Base-by-base conservation (phyloP, 2,329 filamentous ascomycete genomes). In the Diaporthe helianthi region DNA sequence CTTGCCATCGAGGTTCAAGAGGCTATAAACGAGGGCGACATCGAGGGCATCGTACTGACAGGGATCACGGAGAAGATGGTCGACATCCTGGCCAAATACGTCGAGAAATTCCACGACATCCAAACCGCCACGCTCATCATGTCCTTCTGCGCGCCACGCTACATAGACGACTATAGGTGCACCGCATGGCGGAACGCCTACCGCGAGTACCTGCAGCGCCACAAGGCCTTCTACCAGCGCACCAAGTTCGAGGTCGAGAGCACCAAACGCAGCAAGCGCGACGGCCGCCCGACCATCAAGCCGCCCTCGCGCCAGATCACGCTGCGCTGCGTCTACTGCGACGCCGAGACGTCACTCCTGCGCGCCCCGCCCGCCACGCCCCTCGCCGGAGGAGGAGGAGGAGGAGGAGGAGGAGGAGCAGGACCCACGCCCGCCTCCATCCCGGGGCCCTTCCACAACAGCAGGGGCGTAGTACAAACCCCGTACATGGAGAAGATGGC, bases 241-340 rank as follows among this genome's bases (percentile, higher is more conserved):
- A 91, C 92, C 67, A 91, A 90, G 75, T 95, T 94, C 79, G 90
- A 93, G 73, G 91, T 92, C 71, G 90, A 92, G 76, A 92, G 92
- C 75, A 93, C 90, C 29, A 88, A 89, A 72, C 87, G 87, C 73
- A 91, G 90, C 73, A 88, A 90, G 69, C 87, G 87, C 65, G 86
- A 89, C 65, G 91, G 90, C 49, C 79, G 81, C 9, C 87, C 87
- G n/a, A 85, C 87, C 9, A 85, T 92, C 72, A 88, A 88, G 69
- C 86, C 90, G 1, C 86, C 90, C 0, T 88, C 87, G 2, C 84
- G 90, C 38, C 92, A 93, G 79, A 87, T 95, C 65, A 89, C 90
- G 5, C 86, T 96, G 60, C 88, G 92, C 55, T 96, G 93, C 79
- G 86, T 91, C 58, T 92, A 93, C 80, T 96, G 93, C 80, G 89